Conservation (phyloP, 2,329 filamentous ascomycete genomes). For the Thermoascus crustaceus region DNA sequence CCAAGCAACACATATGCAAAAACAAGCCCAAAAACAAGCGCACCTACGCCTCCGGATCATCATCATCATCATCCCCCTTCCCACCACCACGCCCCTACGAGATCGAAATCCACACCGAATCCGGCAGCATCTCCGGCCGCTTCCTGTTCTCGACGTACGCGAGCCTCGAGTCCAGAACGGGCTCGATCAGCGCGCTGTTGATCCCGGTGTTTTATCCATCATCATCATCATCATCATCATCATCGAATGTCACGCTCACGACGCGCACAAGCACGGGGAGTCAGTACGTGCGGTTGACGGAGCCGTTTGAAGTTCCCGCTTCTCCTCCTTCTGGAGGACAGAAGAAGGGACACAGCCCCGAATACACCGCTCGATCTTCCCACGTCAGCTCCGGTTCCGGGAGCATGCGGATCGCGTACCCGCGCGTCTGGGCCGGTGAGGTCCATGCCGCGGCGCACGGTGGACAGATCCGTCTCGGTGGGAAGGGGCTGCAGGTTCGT, state of each 20-base stretch:
- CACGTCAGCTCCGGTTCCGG: conserved; percentile 16
- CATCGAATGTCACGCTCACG: conserved; percentile 9
- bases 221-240: conserved; percentile 1
- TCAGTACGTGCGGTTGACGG: conserved; percentile 11
- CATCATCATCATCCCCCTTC: conserved; percentile 1
- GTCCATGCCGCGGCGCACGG: conserved; percentile 14
- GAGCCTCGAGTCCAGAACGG: conserved; percentile 39
- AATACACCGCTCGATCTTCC: conserved; percentile 4
- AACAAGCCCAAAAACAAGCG: not conserved
- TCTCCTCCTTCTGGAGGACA: not conserved
- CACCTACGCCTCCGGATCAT: not conserved
- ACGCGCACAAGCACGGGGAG: conserved; percentile 12
- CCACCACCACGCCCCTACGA: conserved; percentile 17
- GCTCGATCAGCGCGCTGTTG: conserved; percentile 44
- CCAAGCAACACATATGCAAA: too few relatives aligned
- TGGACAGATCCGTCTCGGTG: conserved; percentile 14
- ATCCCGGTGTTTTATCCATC: conserved; percentile 27
- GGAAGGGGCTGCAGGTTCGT: conserved; percentile 14
- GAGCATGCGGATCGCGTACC: conserved; percentile 19
- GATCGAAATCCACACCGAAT: conserved; percentile 19
- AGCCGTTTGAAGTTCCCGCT: conserved; percentile 11
- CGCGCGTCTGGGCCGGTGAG: conserved; percentile 22
- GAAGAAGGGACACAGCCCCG: not conserved
- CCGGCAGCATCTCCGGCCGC: conserved; percentile 27
- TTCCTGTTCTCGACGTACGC: conserved; percentile 43